A percentile compares a stretch with the other conserved stretches of the same genome.
phyloP scores from a whole-genome alignment of 2,329 filamentous ascomycete species.

The Calonectria pseudoturangicola region DNA sequence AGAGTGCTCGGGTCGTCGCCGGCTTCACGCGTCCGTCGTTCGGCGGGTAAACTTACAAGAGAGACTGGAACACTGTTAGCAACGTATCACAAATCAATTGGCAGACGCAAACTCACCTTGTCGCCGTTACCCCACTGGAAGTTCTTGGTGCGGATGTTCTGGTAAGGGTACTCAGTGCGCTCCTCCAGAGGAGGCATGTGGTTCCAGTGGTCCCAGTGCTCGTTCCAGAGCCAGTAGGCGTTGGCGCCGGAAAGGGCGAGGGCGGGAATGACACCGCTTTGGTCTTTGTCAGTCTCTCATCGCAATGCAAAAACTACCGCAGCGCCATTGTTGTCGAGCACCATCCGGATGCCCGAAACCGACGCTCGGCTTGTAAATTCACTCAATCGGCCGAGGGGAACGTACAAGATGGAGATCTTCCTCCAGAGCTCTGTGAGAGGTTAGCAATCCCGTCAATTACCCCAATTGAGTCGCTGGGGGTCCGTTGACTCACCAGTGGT shows the following conservation, averaged over 20 bases:
- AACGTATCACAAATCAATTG: conserved; percentile 14
- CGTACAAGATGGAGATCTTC: conserved; percentile 97
- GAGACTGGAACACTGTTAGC: conserved; percentile 69
- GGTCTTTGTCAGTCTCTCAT: conserved; percentile 48
- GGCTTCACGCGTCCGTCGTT: background rate
- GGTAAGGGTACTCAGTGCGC: conserved; percentile 94
- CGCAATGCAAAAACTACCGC: conserved; percentile 23
- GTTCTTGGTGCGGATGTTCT: conserved; percentile 98
- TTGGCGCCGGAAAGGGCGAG: conserved; percentile 85
- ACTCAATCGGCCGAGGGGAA: conserved; percentile 55
- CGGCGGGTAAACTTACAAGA: conserved; percentile 62
- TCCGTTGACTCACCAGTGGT: conserved; percentile 82
- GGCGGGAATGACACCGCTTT: conserved; percentile 83
- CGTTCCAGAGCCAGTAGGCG: conserved; percentile 92
- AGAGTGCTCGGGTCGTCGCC: background rate
- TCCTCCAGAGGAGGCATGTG: conserved; percentile 93
- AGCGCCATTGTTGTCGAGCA: conserved; percentile 36
- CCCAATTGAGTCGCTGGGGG: conserved; percentile 47
- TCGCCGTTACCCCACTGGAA: conserved; percentile 96
- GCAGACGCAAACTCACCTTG: conserved; percentile 76
- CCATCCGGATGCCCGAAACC: conserved; percentile 44
- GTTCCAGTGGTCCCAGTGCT: conserved; percentile 97
- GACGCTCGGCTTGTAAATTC: conserved; percentile 51
- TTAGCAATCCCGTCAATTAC: conserved; percentile 56
- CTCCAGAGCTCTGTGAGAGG: conserved; percentile 86